These are phyloP conservation scores for Candida anglica DNA, from an alignment of 805 yeast species.

Conservation along the genomic window DNA sequence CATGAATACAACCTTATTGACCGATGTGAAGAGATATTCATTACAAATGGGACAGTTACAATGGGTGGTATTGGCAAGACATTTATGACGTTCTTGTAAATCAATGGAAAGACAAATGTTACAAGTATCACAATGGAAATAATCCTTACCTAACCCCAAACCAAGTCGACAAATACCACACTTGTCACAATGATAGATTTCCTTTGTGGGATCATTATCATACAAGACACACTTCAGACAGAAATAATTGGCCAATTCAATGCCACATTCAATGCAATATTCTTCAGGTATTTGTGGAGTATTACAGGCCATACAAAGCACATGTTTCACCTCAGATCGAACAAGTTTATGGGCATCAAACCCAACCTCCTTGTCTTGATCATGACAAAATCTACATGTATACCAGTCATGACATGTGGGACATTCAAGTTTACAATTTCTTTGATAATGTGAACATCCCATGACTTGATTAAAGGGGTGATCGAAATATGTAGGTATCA, in stretches of 20 bases:
- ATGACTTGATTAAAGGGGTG: conserved; percentile 37
- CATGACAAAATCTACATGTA: conserved; percentile 85
- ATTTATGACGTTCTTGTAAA: conserved; percentile 70
- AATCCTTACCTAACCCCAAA: conserved; percentile 81
- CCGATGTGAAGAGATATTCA: conserved; percentile 83
- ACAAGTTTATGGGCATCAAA: conserved; percentile 49
- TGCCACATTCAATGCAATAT: conserved; percentile 65
- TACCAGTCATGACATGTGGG: conserved; percentile 70
- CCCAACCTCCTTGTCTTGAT: conserved; percentile 39
- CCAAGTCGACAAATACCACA: conserved; percentile 95
- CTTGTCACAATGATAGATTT: conserved; percentile 86
- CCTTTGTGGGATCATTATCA: conserved; percentile 74
- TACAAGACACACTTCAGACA: conserved; percentile 77
- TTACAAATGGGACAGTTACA: conserved; percentile 92
- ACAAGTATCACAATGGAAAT: conserved; percentile 87
- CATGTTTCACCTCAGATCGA: conserved; percentile 57
- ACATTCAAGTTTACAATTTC: conserved; percentile 83
- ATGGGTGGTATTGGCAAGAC: conserved; percentile 84
- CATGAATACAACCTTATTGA: conserved; percentile 84
- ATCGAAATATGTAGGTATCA: conserved; percentile 45
- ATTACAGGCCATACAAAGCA: conserved; percentile 78
- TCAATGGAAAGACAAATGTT: conserved; percentile 84
- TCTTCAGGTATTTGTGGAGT: conserved; percentile 72
- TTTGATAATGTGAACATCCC: conserved; percentile 82
- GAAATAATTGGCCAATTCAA: conserved; percentile 67